phyloP scores from a whole-genome alignment of 179 eudicot genomes.

The Spergularia azorica region DNA sequence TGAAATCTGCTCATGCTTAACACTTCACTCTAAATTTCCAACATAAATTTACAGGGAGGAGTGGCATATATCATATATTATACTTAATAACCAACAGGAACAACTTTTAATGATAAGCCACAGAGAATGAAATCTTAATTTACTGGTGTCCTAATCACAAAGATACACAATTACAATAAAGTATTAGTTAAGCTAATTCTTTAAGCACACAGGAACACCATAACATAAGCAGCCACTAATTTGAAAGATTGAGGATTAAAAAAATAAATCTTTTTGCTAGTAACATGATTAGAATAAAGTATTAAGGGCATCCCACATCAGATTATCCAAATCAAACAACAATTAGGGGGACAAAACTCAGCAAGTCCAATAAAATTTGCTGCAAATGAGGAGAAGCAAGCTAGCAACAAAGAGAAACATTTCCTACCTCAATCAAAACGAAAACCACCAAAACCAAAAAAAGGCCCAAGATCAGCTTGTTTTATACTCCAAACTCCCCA shows the following conservation, averaged over 20 bases:
- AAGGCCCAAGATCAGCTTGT: conserved; percentile 22
- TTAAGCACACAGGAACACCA: conserved; percentile 35
- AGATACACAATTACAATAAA: conserved; percentile 34
- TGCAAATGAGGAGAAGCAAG: conserved; percentile 1
- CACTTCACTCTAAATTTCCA: conserved; percentile 14
- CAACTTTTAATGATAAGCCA: conserved; percentile 15
- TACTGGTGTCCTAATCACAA: conserved; percentile 48
- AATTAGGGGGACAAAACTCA: conserved; percentile 7
- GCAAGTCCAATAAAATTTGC: neutral
- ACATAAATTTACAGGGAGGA: conserved; percentile 18
- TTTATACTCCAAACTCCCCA: conserved; percentile 20
- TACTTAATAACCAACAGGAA: conserved; percentile 18
- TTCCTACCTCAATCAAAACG: conserved; percentile 26
- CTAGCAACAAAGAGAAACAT: conserved; percentile 5
- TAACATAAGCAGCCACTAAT: conserved; percentile 30
- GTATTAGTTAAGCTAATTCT: conserved; percentile 47
- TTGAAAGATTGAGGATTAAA: conserved; percentile 29
- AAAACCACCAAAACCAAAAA: conserved; percentile 13
- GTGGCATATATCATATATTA: conserved; percentile 26
- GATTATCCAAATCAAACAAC: conserved; percentile 35
- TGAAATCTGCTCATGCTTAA: neutral
- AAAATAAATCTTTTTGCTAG: conserved; percentile 37
- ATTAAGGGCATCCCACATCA: conserved; percentile 47
- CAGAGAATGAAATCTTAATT: conserved; percentile 21
- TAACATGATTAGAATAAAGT: conserved; percentile 50